These are phyloP conservation scores for Raphanus raphanistrum DNA, from an alignment of 345 rosid genomes.

Conservation along the genomic window DNA sequence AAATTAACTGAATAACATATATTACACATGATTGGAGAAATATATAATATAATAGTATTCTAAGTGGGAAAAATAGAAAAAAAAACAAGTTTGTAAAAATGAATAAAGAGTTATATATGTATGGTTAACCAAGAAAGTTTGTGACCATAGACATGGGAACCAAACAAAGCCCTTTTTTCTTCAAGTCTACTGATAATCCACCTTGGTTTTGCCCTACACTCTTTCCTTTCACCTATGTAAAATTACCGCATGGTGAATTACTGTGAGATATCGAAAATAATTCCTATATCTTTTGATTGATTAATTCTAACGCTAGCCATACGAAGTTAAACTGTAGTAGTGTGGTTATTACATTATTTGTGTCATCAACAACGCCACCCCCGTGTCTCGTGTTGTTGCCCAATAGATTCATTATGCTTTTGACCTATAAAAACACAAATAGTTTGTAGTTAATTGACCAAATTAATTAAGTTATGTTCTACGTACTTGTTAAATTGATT, in stretches of 20 bases:
- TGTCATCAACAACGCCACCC: conserved; percentile 10
- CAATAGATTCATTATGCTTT: conserved; percentile 23
- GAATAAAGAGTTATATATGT: conserved; percentile 8
- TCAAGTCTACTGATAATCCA: conserved; percentile 31
- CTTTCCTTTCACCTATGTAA: conserved; percentile 22
- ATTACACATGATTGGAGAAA: conserved; percentile 2
- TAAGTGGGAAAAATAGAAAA: neutral
- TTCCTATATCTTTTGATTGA: neutral
- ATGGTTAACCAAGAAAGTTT: conserved; percentile 25
- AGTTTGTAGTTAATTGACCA: neutral
- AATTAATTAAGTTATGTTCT: neutral
- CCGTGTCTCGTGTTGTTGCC: conserved; percentile 16
- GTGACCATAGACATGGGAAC: conserved; percentile 38
- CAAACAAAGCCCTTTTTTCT: conserved; percentile 37
- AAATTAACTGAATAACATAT: neutral
- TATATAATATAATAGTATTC: neutral
- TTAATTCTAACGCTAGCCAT: neutral
- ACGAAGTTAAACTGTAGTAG: neutral
- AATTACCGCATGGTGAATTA: neutral
- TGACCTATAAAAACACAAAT: conserved; percentile 11
- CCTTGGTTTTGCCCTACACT: conserved; percentile 9
- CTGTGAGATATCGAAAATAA: neutral
- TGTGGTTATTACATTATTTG: conserved; percentile 16
- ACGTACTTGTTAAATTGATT: too few relatives aligned
- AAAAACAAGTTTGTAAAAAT: neutral